Percentiles rank a stretch among this genome's conserved stretches.
These are phyloP conservation scores for Phytophthora constricta DNA, from an alignment of 352 stramenopile genomes.

Conservation along the genomic window DNA sequence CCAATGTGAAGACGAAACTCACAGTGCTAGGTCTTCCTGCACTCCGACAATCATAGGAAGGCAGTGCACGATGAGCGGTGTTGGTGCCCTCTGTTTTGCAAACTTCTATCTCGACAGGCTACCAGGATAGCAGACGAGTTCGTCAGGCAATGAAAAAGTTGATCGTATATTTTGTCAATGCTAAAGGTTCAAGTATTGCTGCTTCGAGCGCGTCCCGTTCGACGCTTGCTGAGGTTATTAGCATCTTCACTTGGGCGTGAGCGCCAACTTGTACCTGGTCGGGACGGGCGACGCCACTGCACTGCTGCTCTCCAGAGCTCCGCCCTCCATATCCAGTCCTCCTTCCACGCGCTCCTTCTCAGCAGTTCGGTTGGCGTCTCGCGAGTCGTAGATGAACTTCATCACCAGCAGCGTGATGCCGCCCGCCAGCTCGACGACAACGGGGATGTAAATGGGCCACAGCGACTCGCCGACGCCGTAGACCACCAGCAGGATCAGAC, in stretches of 20 bases:
- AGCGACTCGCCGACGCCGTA: slow-evolving; percentile 48
- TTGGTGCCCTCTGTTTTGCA: too few relatives aligned
- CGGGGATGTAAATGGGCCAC: slow-evolving; percentile 57
- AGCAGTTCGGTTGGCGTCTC: neutral
- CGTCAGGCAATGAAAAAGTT: too few relatives aligned
- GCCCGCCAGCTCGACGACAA: slow-evolving; percentile 43
- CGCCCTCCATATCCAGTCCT: neutral
- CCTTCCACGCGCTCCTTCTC: slow-evolving; percentile 2
- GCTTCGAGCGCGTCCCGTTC: too few relatives aligned
- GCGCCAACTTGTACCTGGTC: slow-evolving; percentile 19
- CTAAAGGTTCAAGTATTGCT: too few relatives aligned
- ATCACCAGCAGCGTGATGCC: slow-evolving; percentile 40
- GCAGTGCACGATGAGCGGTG: too few relatives aligned
- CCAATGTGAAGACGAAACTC: too few relatives aligned
- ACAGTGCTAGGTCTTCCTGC: too few relatives aligned
- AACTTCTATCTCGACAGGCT: too few relatives aligned
- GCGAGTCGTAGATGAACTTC: slow-evolving; percentile 42
- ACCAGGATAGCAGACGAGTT: too few relatives aligned
- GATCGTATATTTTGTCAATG: too few relatives aligned
- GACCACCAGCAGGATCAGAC: slow-evolving; percentile 33
- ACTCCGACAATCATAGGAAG: too few relatives aligned
- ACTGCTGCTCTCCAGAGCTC: neutral
- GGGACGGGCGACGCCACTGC: slow-evolving; percentile 3
- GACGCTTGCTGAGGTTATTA: too few relatives aligned
- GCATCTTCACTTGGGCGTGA: slow-evolving; percentile 22